Evolutionary conservation across 345 rosid genomes (phyloP), one percentile per base, ranked within the genome.

Genomic region (Salix purpurea): DNA sequence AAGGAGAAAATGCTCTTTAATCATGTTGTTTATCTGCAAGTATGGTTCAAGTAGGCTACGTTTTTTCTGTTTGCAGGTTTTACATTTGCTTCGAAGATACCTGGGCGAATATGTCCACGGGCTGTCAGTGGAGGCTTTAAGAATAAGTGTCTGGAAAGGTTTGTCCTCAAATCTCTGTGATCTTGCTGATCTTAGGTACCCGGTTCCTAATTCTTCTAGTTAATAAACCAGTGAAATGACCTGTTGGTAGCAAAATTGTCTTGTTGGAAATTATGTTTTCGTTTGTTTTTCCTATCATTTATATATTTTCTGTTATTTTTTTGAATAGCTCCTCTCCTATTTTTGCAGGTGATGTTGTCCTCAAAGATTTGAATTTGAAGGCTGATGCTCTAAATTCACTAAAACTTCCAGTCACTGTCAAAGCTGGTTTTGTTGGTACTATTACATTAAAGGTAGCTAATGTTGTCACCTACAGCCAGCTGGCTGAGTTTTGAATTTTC

Each of bases 131-230:
- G 99, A 96, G 87, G 97, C 97, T 78, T 80, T 96, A 84, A 82
- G 94, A 78, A 96, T 96, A 84, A 93, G 99, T 83, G 98, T 96
- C 72, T 96, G 99, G 99, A 96, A 92, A 88, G 99, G 99, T 96
- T 79, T 23, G 83, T 66, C 52, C 72, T 75, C 54, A 8, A 48
- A 36, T 74, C 58, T 48, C 65, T 37, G 12, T 19, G 11, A 37
- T 65, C 46, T 44, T 69, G 19, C 34, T 74, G 23, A 60, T 77
- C 71, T 72, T 40, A 56, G 76, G 19, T 30, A 16, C 46, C 32
- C 36, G 37, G 19, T 73, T 42, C 16, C 52, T 74, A 23, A 36
- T 50, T 11, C 13, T 54, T 9, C 60, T 7, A 13, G 34, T 6
- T 34, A 6, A 60, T 9, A 56, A 5, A 58, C 26, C 10, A n/a